Conservation (phyloP, 768 basidiomycete genomes). For the Baorangia bicolor region DNA sequence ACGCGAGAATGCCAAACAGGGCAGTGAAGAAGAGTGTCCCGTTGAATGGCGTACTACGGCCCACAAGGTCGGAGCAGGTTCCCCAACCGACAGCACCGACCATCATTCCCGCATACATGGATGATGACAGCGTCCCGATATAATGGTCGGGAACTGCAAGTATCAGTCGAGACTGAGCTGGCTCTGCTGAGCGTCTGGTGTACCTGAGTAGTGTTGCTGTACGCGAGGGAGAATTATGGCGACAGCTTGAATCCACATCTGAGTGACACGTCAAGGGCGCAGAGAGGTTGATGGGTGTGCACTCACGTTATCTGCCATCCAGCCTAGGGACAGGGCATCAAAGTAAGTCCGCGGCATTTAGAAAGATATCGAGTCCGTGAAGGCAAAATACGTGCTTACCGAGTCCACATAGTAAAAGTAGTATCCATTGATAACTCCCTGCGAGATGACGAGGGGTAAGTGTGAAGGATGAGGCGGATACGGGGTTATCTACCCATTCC, state of each 20-base stretch:
- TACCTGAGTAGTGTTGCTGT: conserved; percentile 82
- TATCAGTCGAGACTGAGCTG: conserved; percentile 17
- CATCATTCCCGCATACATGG: conserved; percentile 98
- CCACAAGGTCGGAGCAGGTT: conserved; percentile 86
- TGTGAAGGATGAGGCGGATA: not conserved
- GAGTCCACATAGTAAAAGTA: conserved; percentile 82
- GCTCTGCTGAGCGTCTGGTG: conserved; percentile 20
- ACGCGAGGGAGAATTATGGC: conserved; percentile 95
- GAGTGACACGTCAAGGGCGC: conserved; percentile 29
- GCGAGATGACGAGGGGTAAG: not conserved
- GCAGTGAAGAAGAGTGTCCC: conserved; percentile 88
- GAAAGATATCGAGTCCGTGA: not conserved
- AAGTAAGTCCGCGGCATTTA: not conserved
- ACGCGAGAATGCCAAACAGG: conserved; percentile 80
- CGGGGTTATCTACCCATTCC: conserved; percentile 66
- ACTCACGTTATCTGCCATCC: conserved; percentile 90
- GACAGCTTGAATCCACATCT: conserved; percentile 94
- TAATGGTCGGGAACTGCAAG: conserved; percentile 64
- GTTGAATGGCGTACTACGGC: conserved; percentile 89
- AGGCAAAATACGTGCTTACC: conserved; percentile 49
- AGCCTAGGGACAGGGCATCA: conserved; percentile 48
- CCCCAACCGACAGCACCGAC: conserved; percentile 91
- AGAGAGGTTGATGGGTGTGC: not conserved
- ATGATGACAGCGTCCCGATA: conserved; percentile 81
- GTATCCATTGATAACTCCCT: conserved; percentile 78